These are phyloP conservation scores for Daedaleopsis nitida DNA, from an alignment of 768 basidiomycete genomes.

Conservation along the genomic window DNA sequence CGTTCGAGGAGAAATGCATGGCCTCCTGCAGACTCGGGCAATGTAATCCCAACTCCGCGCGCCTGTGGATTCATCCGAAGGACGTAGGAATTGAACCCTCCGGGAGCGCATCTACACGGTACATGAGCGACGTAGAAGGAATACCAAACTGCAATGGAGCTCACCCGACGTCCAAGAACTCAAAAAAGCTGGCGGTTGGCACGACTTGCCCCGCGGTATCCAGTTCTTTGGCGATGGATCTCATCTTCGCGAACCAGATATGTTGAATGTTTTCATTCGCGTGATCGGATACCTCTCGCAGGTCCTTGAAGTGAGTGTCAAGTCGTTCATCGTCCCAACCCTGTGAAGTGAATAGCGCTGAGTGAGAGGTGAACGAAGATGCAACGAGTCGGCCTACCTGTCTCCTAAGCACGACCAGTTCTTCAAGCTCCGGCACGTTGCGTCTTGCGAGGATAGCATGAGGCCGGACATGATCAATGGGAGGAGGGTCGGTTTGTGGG, in stretches of 20 bases:
- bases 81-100: conserved; percentile 25
- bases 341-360: not conserved
- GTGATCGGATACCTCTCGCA: conserved; percentile 15
- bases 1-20: conserved; percentile 14
- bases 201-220: conserved; percentile 17
- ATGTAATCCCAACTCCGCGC: conserved; percentile 22
- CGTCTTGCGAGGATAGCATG: not conserved
- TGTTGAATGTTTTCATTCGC: not conserved
- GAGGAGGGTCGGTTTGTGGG: not conserved
- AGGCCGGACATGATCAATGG: not conserved
- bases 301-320: conserved; percentile 11
- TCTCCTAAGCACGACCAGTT: not conserved
- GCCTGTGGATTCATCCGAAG: conserved; percentile 15
- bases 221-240: conserved; percentile 22
- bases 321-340: conserved; percentile 13
- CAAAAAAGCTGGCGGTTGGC: not conserved
- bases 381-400: not conserved
- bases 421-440: not conserved
- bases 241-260: conserved; percentile 23
- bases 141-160: not conserved
- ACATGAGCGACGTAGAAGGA: not conserved
- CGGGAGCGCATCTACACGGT: conserved; percentile 22
- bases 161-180: conserved; percentile 26
- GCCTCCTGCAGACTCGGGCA: conserved; percentile 11
- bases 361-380: not conserved